These are phyloP conservation scores for Oropetium thomaeum DNA, from an alignment of 176 grass and related monocot species.

Conservation along the genomic window DNA sequence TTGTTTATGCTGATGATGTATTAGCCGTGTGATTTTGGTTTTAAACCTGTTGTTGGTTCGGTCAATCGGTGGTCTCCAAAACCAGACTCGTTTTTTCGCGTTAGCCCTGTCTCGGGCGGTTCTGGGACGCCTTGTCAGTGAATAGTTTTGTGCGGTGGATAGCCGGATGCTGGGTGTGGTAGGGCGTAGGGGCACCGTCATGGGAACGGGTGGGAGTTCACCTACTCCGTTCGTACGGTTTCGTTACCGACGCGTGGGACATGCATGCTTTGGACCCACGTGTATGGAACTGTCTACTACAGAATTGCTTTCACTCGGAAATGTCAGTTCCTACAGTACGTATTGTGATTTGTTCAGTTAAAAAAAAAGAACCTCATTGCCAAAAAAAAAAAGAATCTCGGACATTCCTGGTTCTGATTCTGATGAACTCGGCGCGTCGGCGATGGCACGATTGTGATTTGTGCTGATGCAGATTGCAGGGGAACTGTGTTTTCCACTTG, in stretches of 20 bases:
- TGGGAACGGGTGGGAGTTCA: background rate
- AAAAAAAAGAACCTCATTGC: too few species aligned
- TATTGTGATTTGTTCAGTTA: too few species aligned
- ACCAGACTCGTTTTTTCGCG: background rate
- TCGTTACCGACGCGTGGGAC: background rate
- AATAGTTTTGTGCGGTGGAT: background rate
- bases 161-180: background rate
- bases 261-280: background rate
- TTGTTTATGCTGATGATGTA: background rate
- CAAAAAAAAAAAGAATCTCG: too few species aligned
- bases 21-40: conserved; percentile 27
- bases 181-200: background rate
- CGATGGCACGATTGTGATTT: background rate
- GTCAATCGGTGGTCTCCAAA: background rate
- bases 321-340: too few species aligned
- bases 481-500: too few species aligned
- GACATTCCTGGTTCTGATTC: background rate
- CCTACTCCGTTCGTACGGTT: background rate
- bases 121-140: background rate
- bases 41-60: background rate
- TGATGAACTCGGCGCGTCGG: too few species aligned
- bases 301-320: too few species aligned
- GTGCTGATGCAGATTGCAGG: background rate
- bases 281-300: background rate
- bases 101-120: background rate